Percentiles rank a stretch among this genome's conserved stretches.
Conservation (phyloP, 1,284 basidiomycete genomes). For the Coniferiporia sulphurascens region DNA sequence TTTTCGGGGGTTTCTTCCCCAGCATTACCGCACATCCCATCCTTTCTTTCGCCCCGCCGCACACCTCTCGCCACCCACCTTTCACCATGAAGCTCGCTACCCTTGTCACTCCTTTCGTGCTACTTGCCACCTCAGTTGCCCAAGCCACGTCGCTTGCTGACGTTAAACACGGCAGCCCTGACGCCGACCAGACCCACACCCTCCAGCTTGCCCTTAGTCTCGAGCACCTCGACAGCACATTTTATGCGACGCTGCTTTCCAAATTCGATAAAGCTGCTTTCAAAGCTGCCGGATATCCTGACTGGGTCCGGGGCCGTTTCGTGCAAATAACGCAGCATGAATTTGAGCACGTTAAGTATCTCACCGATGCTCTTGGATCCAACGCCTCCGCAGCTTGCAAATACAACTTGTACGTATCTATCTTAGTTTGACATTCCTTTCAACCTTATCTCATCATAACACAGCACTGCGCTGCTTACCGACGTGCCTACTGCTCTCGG, state of each 20-base stretch:
- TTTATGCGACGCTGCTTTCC: slow-evolving; percentile 46
- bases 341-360: slow-evolving; percentile 42
- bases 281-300: slow-evolving; percentile 43
- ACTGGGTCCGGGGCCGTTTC: slow-evolving; percentile 47
- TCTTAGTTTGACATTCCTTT: neutral
- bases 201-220: slow-evolving; percentile 55
- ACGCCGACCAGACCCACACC: neutral
- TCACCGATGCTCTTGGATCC: slow-evolving; percentile 38
- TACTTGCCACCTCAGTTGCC: neutral
- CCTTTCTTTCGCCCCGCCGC: neutral
- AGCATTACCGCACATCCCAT: neutral
- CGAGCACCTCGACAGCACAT: slow-evolving; percentile 64
- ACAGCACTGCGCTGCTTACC: too few relatives aligned
- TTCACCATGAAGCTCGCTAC: neutral
- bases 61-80: neutral
- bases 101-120: neutral
- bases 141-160: neutral
- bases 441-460: too few relatives aligned
- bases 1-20: too few relatives aligned
- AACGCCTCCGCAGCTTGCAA: slow-evolving; percentile 42
- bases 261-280: slow-evolving; percentile 49
- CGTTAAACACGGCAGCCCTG: neutral
- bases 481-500: slow-evolving; percentile 38
- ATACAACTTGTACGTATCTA: slow-evolving; percentile 50
- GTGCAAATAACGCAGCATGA: slow-evolving; percentile 58